Base-by-base conservation (phyloP, 2,329 filamentous ascomycete species). In the Ploettnerulaceae sp. region DNA sequence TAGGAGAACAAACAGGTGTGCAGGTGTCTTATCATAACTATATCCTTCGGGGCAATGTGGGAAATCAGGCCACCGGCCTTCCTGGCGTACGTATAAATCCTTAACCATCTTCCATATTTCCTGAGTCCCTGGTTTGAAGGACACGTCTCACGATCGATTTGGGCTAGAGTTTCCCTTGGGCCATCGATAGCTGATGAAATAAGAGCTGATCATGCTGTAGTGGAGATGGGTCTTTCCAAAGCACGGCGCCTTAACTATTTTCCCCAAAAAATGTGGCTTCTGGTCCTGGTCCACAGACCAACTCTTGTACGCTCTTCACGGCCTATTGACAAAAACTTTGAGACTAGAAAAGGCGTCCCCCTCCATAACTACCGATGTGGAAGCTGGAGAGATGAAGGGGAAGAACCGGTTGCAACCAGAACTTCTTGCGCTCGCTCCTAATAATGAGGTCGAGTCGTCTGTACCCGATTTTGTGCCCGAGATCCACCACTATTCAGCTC, bases 201-300 rank as follows among this genome's bases (percentile, higher is more conserved):
- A n/a, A n/a, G n/a, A n/a, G n/a, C n/a, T n/a, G n/a, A n/a, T n/a
- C n/a, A n/a, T n/a, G n/a, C n/a, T n/a, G n/a, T n/a, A n/a, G n/a
- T n/a, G n/a, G n/a, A n/a, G 32, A 36, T 45, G 41, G 41, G 14
- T 21, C 17, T 45, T 45, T 36, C 41, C 41, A 11, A 18, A 20
- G 3, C 9, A 20, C 7, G 41, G 41, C 5, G 12, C 22, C 2
- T 11, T 44, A 12, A 34, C 12, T 24, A 29, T 36, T 21, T 45
- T 45, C 14, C 41, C 41, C 5, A 24, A 15, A 2, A 11, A 21
- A 7, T 17, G 12, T 5, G 31, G n/a, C 6, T 18, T 45, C 18
- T 37, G 22, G 31, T 20, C 11, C 5, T 45, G 41, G 41, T n/a
- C 31, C 12, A 20, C 41, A 21, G 33, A 35, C 9, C 32, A 45